Percentiles rank a stretch among this genome's conserved stretches.
Conservation (phyloP, 1,284 basidiomycete genomes). For the Naganishia albida region DNA sequence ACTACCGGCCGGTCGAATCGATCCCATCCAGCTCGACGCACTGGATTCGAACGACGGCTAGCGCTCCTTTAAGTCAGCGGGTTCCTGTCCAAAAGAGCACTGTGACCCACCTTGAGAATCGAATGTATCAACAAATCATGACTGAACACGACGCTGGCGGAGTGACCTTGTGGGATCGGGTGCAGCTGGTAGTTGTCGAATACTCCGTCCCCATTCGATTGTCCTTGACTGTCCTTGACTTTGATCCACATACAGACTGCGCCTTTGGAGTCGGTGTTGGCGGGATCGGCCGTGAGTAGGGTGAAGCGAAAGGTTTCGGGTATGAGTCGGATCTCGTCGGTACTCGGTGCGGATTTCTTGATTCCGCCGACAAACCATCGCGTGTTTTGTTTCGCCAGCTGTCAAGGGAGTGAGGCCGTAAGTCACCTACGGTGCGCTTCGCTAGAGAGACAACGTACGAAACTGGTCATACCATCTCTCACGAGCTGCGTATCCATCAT, state of each 20-base stretch:
- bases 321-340: neutral
- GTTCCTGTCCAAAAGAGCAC: no score
- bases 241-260: slow-evolving; percentile 1
- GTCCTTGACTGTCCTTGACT: neutral
- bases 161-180: neutral
- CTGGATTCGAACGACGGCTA: neutral
- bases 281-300: neutral
- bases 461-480: neutral
- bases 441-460: neutral
- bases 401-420: neutral
- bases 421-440: neutral
- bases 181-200: neutral
- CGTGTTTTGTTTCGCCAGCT: neutral
- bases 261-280: neutral
- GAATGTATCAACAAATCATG: neutral
- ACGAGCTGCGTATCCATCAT: neutral
- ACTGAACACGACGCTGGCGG: neutral
- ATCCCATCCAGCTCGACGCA: neutral
- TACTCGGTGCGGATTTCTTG: neutral
- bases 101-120: neutral
- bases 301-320: slow-evolving; percentile 7
- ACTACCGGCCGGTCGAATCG: neutral
- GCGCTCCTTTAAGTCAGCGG: no score
- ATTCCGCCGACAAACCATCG: neutral
- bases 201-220: neutral